Base-by-base conservation (phyloP, 2,329 filamentous ascomycete genomes). In the Dactylellina haptotyla region DNA sequence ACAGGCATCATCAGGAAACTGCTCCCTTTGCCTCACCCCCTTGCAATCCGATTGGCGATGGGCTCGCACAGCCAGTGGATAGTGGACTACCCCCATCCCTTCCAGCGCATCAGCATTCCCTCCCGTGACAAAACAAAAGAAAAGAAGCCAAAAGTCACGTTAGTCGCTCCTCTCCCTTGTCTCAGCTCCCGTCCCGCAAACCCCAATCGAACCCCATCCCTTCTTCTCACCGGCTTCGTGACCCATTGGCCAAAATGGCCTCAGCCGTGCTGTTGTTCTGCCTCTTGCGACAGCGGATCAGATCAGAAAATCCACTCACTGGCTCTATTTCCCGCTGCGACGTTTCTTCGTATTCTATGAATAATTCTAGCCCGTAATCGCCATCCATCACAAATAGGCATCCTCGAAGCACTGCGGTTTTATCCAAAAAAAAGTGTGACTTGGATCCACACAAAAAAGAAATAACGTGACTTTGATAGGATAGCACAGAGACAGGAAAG, bases 21-120 rank as follows among this genome's bases (percentile, higher is more conserved):
- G 50, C n/a, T 46, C 32, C 26, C 45, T 69, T 50, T 37, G n/a
- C 45, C 37, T 59, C 25, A 23, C 41, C 54, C 43, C 45, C 54
- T 46, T 26, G 43, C 16, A 59, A 67, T 67, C 63, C 63, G 54
- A 67, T 67, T 67, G 63, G 63, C 53, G 53, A 66, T 20, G 26
- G n/a, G 46, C 39, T 16, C 14, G 23, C 9, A 28, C 23, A 28
- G 4, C 39, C 39, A 10, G 4, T n/a, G n/a, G n/a, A n/a, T n/a
- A n/a, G n/a, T n/a, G n/a, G 4, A 16, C 6, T 34, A 43, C 4
- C 46, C 30, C 48, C 28, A 28, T 20, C 23, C n/a, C 25, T 12
- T 50, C 23, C 20, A 50, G 20, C 20, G 8, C 20, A 37, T 25
- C 30, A 9, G n/a, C 48, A 51, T 51, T 26, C 20, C 14, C 26